phyloP scores from a whole-genome alignment of 768 basidiomycete species.

The Boletus rufocinnamomeus region DNA sequence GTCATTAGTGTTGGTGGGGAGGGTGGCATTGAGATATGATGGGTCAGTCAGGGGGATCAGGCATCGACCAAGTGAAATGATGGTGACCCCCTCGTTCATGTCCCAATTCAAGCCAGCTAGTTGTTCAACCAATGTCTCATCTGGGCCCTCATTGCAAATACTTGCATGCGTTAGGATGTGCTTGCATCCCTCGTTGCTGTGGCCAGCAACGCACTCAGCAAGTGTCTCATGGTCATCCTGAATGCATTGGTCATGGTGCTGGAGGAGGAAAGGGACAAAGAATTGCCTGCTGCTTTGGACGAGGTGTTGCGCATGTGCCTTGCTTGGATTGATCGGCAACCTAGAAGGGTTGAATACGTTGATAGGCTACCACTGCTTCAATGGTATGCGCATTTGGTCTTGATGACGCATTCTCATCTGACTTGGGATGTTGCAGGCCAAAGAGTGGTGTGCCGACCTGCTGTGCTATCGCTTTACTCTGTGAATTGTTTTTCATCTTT shows the following conservation, averaged over 20 bases:
- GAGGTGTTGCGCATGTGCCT: conserved; percentile 72
- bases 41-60: too few species aligned
- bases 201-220: conserved; percentile 87
- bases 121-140: too few species aligned
- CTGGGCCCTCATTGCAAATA: too few species aligned
- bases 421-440: conserved; percentile 51
- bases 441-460: conserved; percentile 73
- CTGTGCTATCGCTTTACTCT: conserved; percentile 78
- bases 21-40: too few species aligned
- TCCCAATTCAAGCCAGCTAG: too few species aligned
- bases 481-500: conserved; percentile 76
- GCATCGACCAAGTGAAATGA: too few species aligned
- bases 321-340: conserved; percentile 80
- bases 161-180: too few species aligned
- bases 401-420: not conserved
- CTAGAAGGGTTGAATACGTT: conserved; percentile 86
- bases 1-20: too few species aligned
- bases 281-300: conserved; percentile 66
- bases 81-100: too few species aligned
- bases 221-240: conserved; percentile 76
- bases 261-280: conserved; percentile 70
- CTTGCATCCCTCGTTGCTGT: conserved; percentile 91
- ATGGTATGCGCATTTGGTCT: conserved; percentile 56
- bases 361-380: conserved; percentile 85
- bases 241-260: conserved; percentile 75